Evolutionary conservation across 2,329 filamentous ascomycete species (phyloP).

Genomic region (Seiridium unicorne): DNA sequence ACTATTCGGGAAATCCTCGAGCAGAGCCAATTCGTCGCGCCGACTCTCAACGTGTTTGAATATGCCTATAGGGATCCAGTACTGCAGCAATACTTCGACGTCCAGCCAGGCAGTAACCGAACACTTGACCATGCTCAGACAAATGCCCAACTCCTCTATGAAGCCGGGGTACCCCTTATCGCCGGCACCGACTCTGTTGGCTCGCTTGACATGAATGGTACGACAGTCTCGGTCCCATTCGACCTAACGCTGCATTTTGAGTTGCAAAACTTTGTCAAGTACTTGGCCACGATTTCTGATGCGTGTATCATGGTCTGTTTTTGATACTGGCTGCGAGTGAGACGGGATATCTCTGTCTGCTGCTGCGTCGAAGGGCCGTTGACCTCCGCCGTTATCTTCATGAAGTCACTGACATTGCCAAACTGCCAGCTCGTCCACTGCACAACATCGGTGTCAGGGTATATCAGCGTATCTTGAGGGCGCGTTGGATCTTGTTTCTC

Average conservation of each 20-base stretch:
- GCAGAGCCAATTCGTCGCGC: conserved; percentile 10
- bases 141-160: conserved; percentile 32
- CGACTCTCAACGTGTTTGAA: conserved; percentile 10
- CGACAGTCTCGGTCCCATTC: background rate
- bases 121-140: conserved; percentile 40
- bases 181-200: conserved; percentile 19
- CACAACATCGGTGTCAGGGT: background rate
- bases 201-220: background rate
- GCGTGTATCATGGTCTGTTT: conserved; percentile 12
- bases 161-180: conserved; percentile 20
- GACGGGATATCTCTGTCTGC: conserved; percentile 5
- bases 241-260: conserved; percentile 8
- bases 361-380: conserved; percentile 5
- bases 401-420: conserved; percentile 3
- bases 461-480: background rate
- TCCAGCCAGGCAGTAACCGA: background rate
- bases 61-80: conserved; percentile 14
- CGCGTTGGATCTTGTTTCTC: background rate
- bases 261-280: conserved; percentile 11
- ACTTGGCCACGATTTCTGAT: background rate
- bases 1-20: conserved; percentile 3
- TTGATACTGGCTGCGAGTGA: conserved; percentile 2
- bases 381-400: conserved; percentile 2
- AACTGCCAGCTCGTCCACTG: background rate
- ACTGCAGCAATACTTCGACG: background rate